phyloP scores from a whole-genome alignment of 306 rosid genomes.

The Vigna trinervia region DNA sequence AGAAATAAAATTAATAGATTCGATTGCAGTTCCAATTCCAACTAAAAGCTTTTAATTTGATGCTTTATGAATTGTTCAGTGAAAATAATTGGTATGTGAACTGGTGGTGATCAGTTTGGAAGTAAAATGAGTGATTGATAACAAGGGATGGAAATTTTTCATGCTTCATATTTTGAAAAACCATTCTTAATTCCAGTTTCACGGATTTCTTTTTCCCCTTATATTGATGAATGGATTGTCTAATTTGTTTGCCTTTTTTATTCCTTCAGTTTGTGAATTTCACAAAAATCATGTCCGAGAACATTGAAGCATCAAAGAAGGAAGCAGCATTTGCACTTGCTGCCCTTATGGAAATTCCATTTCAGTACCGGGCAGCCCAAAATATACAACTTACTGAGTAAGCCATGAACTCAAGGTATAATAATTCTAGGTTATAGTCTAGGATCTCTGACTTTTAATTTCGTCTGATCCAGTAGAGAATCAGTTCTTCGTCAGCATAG shows the following conservation, averaged over 20 bases:
- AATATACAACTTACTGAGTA: slow-evolving; percentile 56
- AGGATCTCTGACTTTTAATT: slow-evolving; percentile 33
- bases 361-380: slow-evolving; percentile 80
- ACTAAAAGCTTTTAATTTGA: neutral
- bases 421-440: slow-evolving; percentile 15
- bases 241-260: slow-evolving; percentile 30
- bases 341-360: slow-evolving; percentile 97
- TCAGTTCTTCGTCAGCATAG: slow-evolving; percentile 45
- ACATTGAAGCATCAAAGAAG: slow-evolving; percentile 72
- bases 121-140: slow-evolving; percentile 4
- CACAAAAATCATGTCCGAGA: slow-evolving; percentile 90
- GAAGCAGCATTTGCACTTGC: slow-evolving; percentile 95
- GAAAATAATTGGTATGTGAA: slow-evolving; percentile 22
- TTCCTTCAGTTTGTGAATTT: slow-evolving; percentile 84
- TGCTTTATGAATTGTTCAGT: slow-evolving; percentile 7
- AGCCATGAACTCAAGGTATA: slow-evolving; percentile 40
- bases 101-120: neutral
- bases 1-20: neutral
- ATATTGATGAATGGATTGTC: slow-evolving; percentile 16
- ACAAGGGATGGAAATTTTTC: neutral
- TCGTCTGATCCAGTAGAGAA: slow-evolving; percentile 55
- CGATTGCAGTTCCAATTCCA: neutral
- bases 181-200: neutral
- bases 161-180: slow-evolving; percentile 16
- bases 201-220: neutral